Base-by-base conservation (phyloP, 768 basidiomycete genomes). In the Cystobasidium tubakii region DNA sequence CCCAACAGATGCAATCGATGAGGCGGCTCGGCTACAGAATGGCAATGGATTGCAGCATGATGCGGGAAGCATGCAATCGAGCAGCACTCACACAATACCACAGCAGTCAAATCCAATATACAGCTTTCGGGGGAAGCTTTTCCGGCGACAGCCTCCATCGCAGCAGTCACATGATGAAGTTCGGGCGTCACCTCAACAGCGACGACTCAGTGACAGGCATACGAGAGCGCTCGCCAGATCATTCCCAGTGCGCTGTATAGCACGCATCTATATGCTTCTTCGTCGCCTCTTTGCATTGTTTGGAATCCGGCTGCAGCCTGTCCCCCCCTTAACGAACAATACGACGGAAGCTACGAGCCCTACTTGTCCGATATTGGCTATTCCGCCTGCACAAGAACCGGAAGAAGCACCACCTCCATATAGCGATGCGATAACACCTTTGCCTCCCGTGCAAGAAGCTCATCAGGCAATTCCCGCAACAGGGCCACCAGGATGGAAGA, bases 401-500 rank as follows among this genome's bases (percentile, higher is more conserved):
- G 50, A 57, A 6, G 57, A 72, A 53, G 53, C 66, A 44, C 66
- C 70, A 25, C 70, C 70, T 66, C 53, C 64, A n/a, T 72, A 72
- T 36, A 39, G 17, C 15, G 31, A 53, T 36, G 70, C 62, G 1
- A 39, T 33, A 19, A 29, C n/a, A n/a, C 33, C 33, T 12, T 12
- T 10, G 31, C n/a, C 66, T 3, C 1, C 13, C 2, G 12, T 13
- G 15, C 10, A 69, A 34, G 23, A 46, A 46, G 46, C n/a, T 25
- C 54, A 29, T 6, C 9, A 60, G 13, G 33, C 25, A 60, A 21
- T 25, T 2, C 12, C 25, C 27, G 23, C 25, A 60, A 6, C 13
- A 10, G 4, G 23, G 21, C 57, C 57, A 15, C 27, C 9, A 27
- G 29, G 33, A 31, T 60, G 27, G 27, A 23, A 34, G 43, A 3